Evolutionary conservation across 352 stramenopile species (phyloP), one percentile per base, ranked within the genome.

Genomic region (Phytophthora syringae): DNA sequence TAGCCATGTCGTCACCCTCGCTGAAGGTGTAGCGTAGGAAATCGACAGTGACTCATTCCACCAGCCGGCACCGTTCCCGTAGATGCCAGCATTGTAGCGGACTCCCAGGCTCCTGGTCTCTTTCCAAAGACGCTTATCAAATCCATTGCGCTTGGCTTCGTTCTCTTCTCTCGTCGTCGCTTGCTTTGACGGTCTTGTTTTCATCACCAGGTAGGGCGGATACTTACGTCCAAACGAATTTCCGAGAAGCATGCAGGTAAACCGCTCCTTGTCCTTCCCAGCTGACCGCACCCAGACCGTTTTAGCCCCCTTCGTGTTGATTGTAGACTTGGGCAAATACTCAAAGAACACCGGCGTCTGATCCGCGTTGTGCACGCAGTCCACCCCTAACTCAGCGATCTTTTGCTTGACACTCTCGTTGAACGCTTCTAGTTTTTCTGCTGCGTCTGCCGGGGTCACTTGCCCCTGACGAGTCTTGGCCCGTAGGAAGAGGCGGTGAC

Each of bases 31-130:
- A 50, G 10, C n/a, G 25, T 15, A 36, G 13, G 11, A 40, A 60
- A 11, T 60, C 37, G 25, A 51, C 42, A 0, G 25, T 32, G 12
- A 3, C 39, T 49, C 39, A n/a, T 51, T 60, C 52, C 40, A 51
- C 39, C 39, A 49, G 32, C 32, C 32, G 11, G 7, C 11, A 39
- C 32, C 11, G 11, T 39, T 39, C 7, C 32, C 32, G 32, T 34
- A 60, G 27, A 60, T 60, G 7, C 42, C n/a, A 12, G 28, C 52
- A 15, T 51, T 42, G 27, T 60, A 20, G 7, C 2, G 25, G 6
- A 18, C 25, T 42, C 22, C 7, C 10, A 60, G 39, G 5, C 18
- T 11, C n/a, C 40, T 32, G 20, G 51, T 30, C n/a, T 60, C 12
- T 39, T 39, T 39, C 32, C 32, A 39, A 3, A 39, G 32, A 39